Evolutionary conservation across 306 rosid species (phyloP), one percentile per base, ranked within the genome.

Genomic region (Cucurbita pepo): DNA sequence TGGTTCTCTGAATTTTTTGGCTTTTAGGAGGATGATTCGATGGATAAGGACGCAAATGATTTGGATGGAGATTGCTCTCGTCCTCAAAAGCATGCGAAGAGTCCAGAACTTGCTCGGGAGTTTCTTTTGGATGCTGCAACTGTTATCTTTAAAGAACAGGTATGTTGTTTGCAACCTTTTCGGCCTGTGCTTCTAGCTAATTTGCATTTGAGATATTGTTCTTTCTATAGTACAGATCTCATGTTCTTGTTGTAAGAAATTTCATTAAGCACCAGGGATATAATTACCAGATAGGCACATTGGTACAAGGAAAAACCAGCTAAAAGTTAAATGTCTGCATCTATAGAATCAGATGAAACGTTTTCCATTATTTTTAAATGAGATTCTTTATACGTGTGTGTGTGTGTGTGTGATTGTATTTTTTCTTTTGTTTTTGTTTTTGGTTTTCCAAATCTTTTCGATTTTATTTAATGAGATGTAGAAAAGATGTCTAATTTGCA

Each of bases 21-120:
- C 71, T 73, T 72, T 75, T 75, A 89, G 98, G 97, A 94, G 82
- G 98, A 94, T 78, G 97, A 94, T 83, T 85, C 95, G 53, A 72
- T 90, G 84, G 98, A 94, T 83, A 94, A 83, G 83, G 98, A 94
- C 67, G 95, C 95, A 63, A 94, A 90, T 63, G 98, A 90, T 65
- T 75, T 90, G 74, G 98, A 94, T 83, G 98, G 94, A 89, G 98
- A 94, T 74, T 94, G 98, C 80, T 83, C 97, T 75, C 98, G 97
- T 80, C 98, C 98, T 44, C 97, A 95, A 83, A 95, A 95, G 78
- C 97, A 95, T 82, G 99, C 99, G 34, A 95, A 95, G 85, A 95
- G 99, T 88, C 99, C 99, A 67, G 97, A 95, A 84, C 99, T 95
- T 79, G 99, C 97, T 52, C 95, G 99, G 53, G 99, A 95, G 73